phyloP scores from a whole-genome alignment of 2,329 filamentous ascomycete genomes.

The Colletotrichum tanaceti region DNA sequence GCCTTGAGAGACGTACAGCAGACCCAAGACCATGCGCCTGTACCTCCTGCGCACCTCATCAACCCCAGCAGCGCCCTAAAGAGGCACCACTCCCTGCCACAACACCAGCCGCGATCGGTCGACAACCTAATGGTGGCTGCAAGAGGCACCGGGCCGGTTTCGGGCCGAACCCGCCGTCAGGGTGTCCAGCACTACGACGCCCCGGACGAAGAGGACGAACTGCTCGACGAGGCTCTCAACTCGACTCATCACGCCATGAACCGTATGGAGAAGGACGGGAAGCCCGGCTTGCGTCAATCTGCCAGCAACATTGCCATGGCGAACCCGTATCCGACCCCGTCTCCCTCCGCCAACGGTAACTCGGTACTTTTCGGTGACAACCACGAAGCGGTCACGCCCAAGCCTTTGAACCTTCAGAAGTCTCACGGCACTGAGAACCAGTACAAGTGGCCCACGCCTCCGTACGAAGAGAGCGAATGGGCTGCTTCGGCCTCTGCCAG shows the following conservation, averaged over 20 bases:
- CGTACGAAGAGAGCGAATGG: slow-evolving; percentile 95
- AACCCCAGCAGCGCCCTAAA: slow-evolving; percentile 67
- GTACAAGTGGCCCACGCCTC: slow-evolving; percentile 92
- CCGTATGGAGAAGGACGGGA: slow-evolving; percentile 70
- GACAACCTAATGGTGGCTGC: slow-evolving; percentile 71
- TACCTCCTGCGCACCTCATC: slow-evolving; percentile 66
- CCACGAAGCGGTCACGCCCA: slow-evolving; percentile 71
- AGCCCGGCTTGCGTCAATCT: slow-evolving; percentile 68
- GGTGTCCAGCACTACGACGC: slow-evolving; percentile 90
- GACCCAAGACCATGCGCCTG: slow-evolving; percentile 59
- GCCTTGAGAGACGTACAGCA: slow-evolving; percentile 67
- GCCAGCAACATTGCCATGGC: slow-evolving; percentile 71
- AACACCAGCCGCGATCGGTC: slow-evolving; percentile 69
- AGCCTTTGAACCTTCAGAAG: slow-evolving; percentile 77
- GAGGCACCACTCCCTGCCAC: slow-evolving; percentile 72
- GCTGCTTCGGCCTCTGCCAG: slow-evolving; percentile 83
- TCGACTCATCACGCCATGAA: slow-evolving; percentile 81
- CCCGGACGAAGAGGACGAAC: slow-evolving; percentile 94
- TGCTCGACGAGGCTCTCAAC: slow-evolving; percentile 87
- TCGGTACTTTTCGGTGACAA: slow-evolving; percentile 78
- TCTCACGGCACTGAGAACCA: slow-evolving; percentile 53
- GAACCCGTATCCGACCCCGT: slow-evolving; percentile 73
- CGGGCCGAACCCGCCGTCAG: slow-evolving; percentile 82
- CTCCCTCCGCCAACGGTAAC: slow-evolving; percentile 86
- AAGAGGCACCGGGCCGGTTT: slow-evolving; percentile 70